Conservation (phyloP, 371 early-diverging fungal genomes). For the Lichtheimia corymbifera region DNA sequence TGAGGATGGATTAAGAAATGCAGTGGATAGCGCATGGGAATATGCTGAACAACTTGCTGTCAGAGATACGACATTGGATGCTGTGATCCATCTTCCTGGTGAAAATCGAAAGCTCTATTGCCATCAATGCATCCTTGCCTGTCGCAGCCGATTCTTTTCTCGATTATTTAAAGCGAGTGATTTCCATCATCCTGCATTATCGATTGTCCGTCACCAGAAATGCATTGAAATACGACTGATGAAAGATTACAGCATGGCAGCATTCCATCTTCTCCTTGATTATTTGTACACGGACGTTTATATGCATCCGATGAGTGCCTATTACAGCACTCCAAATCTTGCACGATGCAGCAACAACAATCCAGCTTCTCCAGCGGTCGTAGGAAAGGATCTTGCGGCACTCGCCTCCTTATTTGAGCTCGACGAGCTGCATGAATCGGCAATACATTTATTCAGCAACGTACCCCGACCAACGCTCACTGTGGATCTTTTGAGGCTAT, state of each 20-base stretch:
- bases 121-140: slow-evolving; percentile 34
- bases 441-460: slow-evolving; percentile 27
- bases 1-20: background rate
- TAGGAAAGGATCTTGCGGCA: slow-evolving; percentile 33
- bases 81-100: slow-evolving; percentile 28
- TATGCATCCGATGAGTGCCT: slow-evolving; percentile 34
- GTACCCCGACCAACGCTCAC: slow-evolving; percentile 24
- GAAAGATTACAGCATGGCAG: slow-evolving; percentile 17
- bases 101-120: slow-evolving; percentile 43
- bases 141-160: slow-evolving; percentile 27
- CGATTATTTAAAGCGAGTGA: slow-evolving; percentile 7
- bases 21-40: slow-evolving; percentile 18
- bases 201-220: background rate
- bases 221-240: slow-evolving; percentile 19
- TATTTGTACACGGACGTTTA: slow-evolving; percentile 41
- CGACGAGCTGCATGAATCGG: slow-evolving; percentile 25
- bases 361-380: background rate
- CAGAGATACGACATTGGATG: slow-evolving; percentile 35
- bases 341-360: slow-evolving; percentile 4
- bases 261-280: slow-evolving; percentile 33
- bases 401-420: slow-evolving; percentile 32
- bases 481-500: slow-evolving; percentile 8
- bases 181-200: background rate
- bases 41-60: slow-evolving; percentile 6
- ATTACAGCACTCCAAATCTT: slow-evolving; percentile 20